Conservation (phyloP, 495 filamentous ascomycete species). For the Chlorociboria aeruginascens region DNA sequence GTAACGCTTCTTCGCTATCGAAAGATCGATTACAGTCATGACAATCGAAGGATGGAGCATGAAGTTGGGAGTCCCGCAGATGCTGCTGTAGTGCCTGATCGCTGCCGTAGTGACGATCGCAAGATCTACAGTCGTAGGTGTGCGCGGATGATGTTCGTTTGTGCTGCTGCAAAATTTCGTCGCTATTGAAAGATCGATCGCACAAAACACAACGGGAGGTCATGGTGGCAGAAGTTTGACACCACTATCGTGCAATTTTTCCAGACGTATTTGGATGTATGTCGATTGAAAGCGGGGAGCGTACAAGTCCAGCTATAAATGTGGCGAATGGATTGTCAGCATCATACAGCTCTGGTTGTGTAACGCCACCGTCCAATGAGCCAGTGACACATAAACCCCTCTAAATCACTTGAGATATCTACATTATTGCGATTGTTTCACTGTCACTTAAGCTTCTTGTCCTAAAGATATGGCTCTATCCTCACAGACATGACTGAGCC, state of each 20-base stretch:
- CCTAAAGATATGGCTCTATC: slow-evolving; percentile 3
- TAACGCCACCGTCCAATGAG: slow-evolving; percentile 1
- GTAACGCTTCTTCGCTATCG: slow-evolving; percentile 5
- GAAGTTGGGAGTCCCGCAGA: slow-evolving; percentile 1
- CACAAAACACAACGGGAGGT: not conserved
- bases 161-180: slow-evolving; percentile 7
- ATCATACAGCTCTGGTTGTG: slow-evolving; percentile 1
- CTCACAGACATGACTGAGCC: slow-evolving; percentile 8
- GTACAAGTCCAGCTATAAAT: not conserved
- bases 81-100: slow-evolving; percentile 8
- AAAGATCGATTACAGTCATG: slow-evolving; percentile 6
- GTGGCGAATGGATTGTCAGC: not conserved
- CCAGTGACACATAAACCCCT: not conserved
- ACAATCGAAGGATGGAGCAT: slow-evolving; percentile 12
- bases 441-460: not conserved
- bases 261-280: not conserved
- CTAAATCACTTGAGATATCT: not conserved
- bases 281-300: not conserved
- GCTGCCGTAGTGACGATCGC: not conserved
- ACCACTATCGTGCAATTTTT: not conserved
- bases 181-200: slow-evolving; percentile 8
- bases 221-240: not conserved
- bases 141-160: slow-evolving; percentile 4
- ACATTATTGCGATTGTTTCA: slow-evolving; percentile 4
- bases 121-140: slow-evolving; percentile 5